These are phyloP conservation scores for Candida endomychidarum DNA, from an alignment of 805 yeast genomes.

Conservation along the genomic window DNA sequence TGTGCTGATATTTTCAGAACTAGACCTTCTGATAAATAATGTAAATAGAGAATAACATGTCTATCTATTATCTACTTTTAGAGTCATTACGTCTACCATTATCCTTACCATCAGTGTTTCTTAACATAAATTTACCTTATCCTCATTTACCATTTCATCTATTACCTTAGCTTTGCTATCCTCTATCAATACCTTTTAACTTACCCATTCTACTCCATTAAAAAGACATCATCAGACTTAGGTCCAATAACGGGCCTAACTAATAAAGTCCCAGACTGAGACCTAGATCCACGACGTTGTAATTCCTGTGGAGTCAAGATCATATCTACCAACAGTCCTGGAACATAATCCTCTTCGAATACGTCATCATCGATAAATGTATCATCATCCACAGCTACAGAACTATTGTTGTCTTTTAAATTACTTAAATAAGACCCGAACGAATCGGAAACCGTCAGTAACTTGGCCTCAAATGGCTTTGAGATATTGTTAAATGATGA, in stretches of 20 bases:
- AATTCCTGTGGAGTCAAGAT: constrained; percentile 77
- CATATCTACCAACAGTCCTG: constrained; percentile 75
- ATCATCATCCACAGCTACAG: constrained; percentile 32
- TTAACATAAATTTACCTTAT: no score
- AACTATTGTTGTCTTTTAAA: constrained; percentile 7
- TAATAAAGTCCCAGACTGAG: constrained; percentile 43
- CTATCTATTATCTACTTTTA: constrained; percentile 5
- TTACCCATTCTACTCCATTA: constrained; percentile 33
- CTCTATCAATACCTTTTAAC: no score
- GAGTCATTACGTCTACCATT: no score
- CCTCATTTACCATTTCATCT: no score
- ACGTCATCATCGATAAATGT: constrained; percentile 18
- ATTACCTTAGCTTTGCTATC: no score
- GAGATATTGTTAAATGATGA: constrained; percentile 5
- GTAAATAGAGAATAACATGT: constrained; percentile 1
- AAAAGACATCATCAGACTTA: constrained; percentile 33
- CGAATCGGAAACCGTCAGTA: constrained; percentile 14
- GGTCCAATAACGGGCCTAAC: constrained; percentile 30
- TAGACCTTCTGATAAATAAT: constrained; percentile 24
- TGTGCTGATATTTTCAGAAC: constrained; percentile 43
- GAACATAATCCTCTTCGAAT: constrained; percentile 76
- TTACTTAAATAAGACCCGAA: constrained; percentile 16
- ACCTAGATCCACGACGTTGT: constrained; percentile 63
- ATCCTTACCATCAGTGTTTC: no score
- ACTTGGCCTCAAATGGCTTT: constrained; percentile 11